Evolutionary conservation across 139 green algal genomes (phyloP).

Genomic region (Micractinium sp.): DNA sequence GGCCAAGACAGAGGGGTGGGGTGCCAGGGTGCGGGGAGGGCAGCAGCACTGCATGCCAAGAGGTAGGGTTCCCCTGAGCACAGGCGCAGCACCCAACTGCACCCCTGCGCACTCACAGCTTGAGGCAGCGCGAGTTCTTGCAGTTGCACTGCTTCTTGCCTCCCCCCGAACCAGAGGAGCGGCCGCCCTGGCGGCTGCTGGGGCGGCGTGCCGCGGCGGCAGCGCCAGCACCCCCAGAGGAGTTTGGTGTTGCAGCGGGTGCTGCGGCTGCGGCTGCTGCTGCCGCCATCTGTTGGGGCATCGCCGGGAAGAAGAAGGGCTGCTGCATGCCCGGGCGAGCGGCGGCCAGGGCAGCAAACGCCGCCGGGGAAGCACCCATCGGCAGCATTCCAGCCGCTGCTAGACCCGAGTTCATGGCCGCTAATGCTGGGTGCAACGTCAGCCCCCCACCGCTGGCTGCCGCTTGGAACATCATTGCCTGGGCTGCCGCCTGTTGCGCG

Average conservation of each 20-base stretch:
- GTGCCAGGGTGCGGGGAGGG: background rate
- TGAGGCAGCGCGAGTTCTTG: conserved; percentile 90
- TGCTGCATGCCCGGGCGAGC: conserved; percentile 1
- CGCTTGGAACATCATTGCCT: background rate
- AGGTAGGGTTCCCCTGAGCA: too few species aligned
- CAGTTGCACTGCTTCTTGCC: conserved; percentile 80
- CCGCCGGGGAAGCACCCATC: background rate
- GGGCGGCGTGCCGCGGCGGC: background rate
- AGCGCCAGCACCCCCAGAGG: background rate
- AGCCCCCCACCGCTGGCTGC: background rate
- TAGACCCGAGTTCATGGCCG: conserved; percentile 5
- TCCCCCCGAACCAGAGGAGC: conserved; percentile 1
- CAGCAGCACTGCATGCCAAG: background rate
- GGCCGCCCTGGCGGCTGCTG: background rate
- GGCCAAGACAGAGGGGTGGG: background rate
- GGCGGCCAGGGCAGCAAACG: background rate
- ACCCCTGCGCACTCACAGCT: conserved; percentile 89
- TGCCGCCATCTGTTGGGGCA: background rate
- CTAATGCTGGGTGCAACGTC: conserved; percentile 6
- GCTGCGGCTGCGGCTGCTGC: background rate
- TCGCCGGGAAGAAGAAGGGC: conserved; percentile 26
- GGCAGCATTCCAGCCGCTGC: background rate
- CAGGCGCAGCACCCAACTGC: conserved; percentile 38
- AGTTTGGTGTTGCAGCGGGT: background rate
- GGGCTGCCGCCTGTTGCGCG: conserved; percentile 15